Evolutionary conservation across 306 rosid species (phyloP), one percentile per base, ranked within the genome.

Genomic region (Inga oerstediana): DNA sequence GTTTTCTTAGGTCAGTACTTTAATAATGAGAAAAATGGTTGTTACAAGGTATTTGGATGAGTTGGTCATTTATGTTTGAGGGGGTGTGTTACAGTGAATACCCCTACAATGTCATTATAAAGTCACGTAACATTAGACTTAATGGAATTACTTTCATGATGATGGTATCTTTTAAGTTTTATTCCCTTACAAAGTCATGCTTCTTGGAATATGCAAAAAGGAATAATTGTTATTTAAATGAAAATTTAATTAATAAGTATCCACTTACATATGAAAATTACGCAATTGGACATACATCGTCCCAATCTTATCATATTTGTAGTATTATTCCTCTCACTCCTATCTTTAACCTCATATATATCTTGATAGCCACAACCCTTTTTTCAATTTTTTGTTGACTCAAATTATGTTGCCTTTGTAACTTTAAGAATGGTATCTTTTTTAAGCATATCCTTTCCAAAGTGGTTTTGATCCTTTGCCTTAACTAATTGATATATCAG

Each of bases 181-280:
- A 41, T 41, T 11, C 75, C 75, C 27, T 43, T 43, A 20, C 24
- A n/a, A 41, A 41, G 75, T 5, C 52, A 70, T 20, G 52, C 52
- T 70, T n/a, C 75, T 70, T 20, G 16, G 34, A 41, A 70, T 70
- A 70, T 70, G 75, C 75, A 70, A 37, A n/a, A 17, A 4, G n/a
- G 52, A 37, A 62, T 24, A 62, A 24, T 62, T 24, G 10, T 11
- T 8, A 39, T 62, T 27, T 62, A 7, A 24, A 11, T 27, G 0
- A 10, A 43, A 35, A 69, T 7, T 27, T 27, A 27, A 27, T 27
- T 27, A 27, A 27, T 27, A 27, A 27, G 30, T 27, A 27, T 27
- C 27, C 30, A 70, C 32, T 39, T n/a, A 0, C 4, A 41, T 20
- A 9, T 20, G 16, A 41, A 39, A 70, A 2, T 8, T 37, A 41